A percentile compares a stretch with the other conserved stretches of the same genome.
phyloP scores from a whole-genome alignment of 805 yeast genomes.

The Wickerhamiella occidentalis region DNA sequence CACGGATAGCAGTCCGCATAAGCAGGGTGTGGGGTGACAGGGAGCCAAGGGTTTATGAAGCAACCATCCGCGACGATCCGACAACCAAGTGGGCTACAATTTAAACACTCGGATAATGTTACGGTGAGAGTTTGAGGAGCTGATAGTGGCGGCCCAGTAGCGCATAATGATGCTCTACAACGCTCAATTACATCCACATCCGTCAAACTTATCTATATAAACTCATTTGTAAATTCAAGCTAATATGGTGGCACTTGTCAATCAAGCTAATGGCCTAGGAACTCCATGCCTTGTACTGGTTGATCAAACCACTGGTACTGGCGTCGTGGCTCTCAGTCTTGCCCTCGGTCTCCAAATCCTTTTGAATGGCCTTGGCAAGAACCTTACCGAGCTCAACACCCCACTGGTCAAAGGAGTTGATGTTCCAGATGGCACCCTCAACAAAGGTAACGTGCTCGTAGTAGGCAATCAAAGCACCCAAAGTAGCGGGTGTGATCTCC shows the following conservation, averaged over 20 bases:
- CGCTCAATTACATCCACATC: no score
- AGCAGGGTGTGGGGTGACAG: neutral
- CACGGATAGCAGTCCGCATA: neutral
- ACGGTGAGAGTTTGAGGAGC: no score
- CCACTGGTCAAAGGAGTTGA: conserved; percentile 99
- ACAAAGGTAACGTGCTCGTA: conserved; percentile 95
- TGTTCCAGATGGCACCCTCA: conserved; percentile 99
- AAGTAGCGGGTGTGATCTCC: conserved; percentile 89
- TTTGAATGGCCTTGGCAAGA: conserved; percentile 88
- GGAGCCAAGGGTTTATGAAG: no score
- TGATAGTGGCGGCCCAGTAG: no score
- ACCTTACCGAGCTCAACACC: conserved; percentile 99
- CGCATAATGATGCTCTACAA: no score
- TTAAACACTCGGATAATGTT: no score
- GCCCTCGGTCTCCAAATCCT: conserved; percentile 58
- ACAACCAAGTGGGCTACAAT: no score
- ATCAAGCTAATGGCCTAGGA: no score
- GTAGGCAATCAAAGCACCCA: conserved; percentile 94
- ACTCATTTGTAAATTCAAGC: no score
- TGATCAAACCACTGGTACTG: conserved; percentile 84
- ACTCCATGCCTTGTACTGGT: conserved; percentile 84
- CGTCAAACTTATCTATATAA: no score
- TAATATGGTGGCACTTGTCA: no score
- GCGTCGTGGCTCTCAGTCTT: conserved; percentile 66
- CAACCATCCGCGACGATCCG: no score